phyloP scores from a whole-genome alignment of 2,329 filamentous ascomycete genomes.

The Sporothrix mexicana region DNA sequence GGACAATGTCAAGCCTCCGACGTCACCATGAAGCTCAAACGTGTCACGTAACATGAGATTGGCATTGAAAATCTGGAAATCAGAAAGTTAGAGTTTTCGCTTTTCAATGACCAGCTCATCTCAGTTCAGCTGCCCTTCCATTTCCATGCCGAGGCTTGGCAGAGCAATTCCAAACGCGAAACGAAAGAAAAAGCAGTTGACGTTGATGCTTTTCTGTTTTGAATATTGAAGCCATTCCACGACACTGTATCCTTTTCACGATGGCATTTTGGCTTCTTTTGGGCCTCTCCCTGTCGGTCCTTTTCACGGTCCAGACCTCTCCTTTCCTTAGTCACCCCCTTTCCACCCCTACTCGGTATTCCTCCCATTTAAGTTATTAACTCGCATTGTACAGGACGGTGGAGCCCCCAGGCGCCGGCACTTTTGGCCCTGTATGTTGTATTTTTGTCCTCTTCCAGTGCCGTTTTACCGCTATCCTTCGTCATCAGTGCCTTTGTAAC shows the following conservation, averaged over 20 bases:
- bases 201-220: not conserved
- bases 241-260: not conserved
- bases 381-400: not conserved
- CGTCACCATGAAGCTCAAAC: constrained; percentile 4
- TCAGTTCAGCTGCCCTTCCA: not conserved
- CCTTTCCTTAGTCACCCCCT: not conserved
- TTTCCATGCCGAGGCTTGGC: constrained; percentile 7
- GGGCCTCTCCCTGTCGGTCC: not conserved
- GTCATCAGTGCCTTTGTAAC: not conserved
- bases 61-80: not conserved
- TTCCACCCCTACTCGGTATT: no score
- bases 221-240: not conserved
- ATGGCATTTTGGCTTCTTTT: constrained; percentile 1
- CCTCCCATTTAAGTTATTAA: not conserved
- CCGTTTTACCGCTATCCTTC: not conserved
- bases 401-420: not conserved
- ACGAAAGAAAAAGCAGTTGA: not conserved
- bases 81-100: no score
- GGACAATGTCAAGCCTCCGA: not conserved
- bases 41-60: constrained; percentile 16
- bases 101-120: not conserved
- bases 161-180: no score
- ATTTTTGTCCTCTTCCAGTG: not conserved
- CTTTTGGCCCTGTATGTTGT: not conserved
- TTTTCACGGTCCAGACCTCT: constrained; percentile 8